Evolutionary conservation across 345 rosid species (phyloP), one percentile per base, ranked within the genome.

Genomic region (Microcos paniculata): DNA sequence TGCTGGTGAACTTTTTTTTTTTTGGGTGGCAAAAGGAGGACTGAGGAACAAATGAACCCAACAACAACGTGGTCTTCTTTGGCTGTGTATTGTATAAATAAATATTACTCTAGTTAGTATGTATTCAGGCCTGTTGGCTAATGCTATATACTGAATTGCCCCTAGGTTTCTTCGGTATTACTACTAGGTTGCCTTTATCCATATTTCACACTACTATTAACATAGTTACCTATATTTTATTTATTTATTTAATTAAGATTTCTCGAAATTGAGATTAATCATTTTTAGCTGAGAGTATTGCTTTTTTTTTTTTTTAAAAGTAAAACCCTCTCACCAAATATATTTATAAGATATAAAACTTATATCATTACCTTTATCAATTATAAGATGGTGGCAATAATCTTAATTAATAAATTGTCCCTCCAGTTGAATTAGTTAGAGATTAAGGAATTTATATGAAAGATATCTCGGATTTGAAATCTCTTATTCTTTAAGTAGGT

Each of bases 61-160:
- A 64, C 79, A 70, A 35, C 56, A 67, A 64, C 79, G 70, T 26
- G 23, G 73, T 70, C 77, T 65, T 65, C 56, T 73, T 70, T 70
- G 80, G 80, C 75, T 51, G 21, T 74, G 58, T n/a, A 4, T 53
- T 75, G 11, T 68, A 15, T 67, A 43, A 5, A 65, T 75, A 38
- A 6, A 45, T 78, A 58, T 64, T 57, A 30, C 59, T 31, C 58
- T 69, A 30, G 58, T 26, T 19, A 18, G 42, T 16, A 35, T 31
- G 2, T 70, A 6, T 70, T 18, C 57, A 55, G 35, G 14, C 30
- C 63, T 66, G 49, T 69, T 67, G 62, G 9, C 56, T 42, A 2
- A 48, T 48, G 52, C 16, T 11, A 19, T 24, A 15, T 51, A 35
- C 6, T 33, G 12, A 7, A 23, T 19, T 77, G 69, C 76, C 85